These are phyloP conservation scores for Erucastrum elatum DNA, from an alignment of 345 rosid species.

Conservation along the genomic window DNA sequence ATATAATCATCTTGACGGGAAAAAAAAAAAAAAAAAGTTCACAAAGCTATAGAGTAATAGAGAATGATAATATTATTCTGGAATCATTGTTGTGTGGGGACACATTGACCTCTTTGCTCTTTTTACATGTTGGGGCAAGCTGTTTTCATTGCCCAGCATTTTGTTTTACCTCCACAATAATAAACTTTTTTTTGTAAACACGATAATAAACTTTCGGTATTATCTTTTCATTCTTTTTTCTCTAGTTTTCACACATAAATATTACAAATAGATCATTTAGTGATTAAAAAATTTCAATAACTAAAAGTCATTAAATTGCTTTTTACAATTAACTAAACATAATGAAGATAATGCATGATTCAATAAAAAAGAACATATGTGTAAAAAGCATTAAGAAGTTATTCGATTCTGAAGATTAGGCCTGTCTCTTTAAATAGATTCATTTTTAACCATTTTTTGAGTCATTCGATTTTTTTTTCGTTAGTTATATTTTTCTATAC, in stretches of 20 bases:
- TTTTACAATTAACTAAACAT: neutral
- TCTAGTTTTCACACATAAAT: neutral
- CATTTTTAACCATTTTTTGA: too few species aligned
- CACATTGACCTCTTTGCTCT: conserved; percentile 42
- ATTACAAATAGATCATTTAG: neutral
- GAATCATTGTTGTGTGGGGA: conserved; percentile 71
- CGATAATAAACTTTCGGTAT: neutral
- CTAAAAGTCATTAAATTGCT: neutral
- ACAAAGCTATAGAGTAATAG: conserved; percentile 17
- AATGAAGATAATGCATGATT: conserved; percentile 11
- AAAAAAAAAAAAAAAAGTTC: conserved; percentile 41
- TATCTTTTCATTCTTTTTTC: neutral
- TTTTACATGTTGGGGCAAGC: conserved; percentile 61
- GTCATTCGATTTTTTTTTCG: neutral
- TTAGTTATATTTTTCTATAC: conserved; percentile 24
- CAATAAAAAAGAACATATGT: conserved; percentile 4
- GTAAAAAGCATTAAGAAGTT: conserved; percentile 23
- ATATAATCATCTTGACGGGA: too few species aligned
- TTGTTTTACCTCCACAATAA: neutral
- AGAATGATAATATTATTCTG: conserved; percentile 54
- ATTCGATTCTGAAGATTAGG: neutral
- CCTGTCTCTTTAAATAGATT: too few species aligned
- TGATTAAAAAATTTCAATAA: neutral
- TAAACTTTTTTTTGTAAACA: neutral
- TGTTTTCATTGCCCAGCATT: conserved; percentile 42